Evolutionary conservation across 148 eudicot genomes (phyloP).

Genomic region (Talinum fruticosum): DNA sequence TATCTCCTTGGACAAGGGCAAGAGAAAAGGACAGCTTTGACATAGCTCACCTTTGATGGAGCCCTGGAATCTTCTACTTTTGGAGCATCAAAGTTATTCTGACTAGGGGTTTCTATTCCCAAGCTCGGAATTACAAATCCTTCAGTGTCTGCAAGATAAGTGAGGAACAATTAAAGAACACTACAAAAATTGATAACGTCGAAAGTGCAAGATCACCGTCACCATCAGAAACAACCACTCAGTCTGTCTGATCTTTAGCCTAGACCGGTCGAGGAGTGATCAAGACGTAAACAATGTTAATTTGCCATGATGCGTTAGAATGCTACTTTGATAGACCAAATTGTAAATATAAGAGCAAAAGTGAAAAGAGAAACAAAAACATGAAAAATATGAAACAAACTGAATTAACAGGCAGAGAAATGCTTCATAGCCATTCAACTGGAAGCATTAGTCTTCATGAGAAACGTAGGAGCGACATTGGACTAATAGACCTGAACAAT

Average conservation of each 20-base stretch:
- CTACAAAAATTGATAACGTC: background rate
- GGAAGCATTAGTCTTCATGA: background rate
- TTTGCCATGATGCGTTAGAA: background rate
- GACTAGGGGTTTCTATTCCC: constrained; percentile 60
- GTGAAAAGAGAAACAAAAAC: background rate
- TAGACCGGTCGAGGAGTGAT: background rate
- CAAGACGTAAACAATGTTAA: background rate
- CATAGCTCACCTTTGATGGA: constrained; percentile 43
- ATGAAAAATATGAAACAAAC: background rate
- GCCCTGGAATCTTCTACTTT: constrained; percentile 46
- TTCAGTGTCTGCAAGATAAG: constrained; percentile 59
- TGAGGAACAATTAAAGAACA: background rate
- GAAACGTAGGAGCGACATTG: too few relatives aligned
- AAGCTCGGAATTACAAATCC: constrained; percentile 96
- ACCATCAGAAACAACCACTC: too few relatives aligned
- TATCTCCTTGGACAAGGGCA: background rate
- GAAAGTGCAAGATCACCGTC: background rate
- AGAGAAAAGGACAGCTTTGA: background rate
- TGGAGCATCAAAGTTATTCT: constrained; percentile 29
- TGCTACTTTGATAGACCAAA: background rate
- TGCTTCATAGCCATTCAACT: background rate
- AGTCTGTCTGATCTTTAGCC: too few relatives aligned
- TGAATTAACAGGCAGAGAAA: background rate
- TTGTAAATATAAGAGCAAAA: background rate
- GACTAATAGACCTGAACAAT: background rate